Evolutionary conservation across 2,329 filamentous ascomycete genomes (phyloP).

Genomic region (Akanthomyces uredinophilus): DNA sequence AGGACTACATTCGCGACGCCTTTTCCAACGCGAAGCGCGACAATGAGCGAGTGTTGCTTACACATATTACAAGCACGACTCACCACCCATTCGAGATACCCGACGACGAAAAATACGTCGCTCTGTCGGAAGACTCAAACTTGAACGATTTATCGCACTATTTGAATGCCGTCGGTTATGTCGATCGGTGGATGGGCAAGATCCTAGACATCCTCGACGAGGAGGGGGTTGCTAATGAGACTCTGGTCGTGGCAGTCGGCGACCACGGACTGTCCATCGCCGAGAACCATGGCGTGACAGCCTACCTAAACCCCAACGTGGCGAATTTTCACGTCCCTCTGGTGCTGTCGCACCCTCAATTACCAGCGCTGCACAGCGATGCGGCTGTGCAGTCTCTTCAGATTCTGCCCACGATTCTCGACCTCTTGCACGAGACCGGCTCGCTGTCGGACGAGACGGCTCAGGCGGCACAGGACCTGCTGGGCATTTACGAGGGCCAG

Average conservation of each 20-base stretch:
- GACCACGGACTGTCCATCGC: slow-evolving; percentile 30
- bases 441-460: slow-evolving; percentile 25
- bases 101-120: slow-evolving; percentile 22
- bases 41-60: slow-evolving; percentile 29
- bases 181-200: slow-evolving; percentile 28
- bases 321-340: slow-evolving; percentile 29
- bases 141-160: slow-evolving; percentile 30
- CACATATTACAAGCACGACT: slow-evolving; percentile 32
- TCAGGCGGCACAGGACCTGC: slow-evolving; percentile 24
- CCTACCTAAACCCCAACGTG: slow-evolving; percentile 30
- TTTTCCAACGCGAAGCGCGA: slow-evolving; percentile 25
- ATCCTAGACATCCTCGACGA: slow-evolving; percentile 27
- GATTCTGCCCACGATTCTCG: slow-evolving; percentile 31
- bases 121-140: slow-evolving; percentile 21
- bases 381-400: slow-evolving; percentile 28
- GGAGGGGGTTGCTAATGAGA: slow-evolving; percentile 29
- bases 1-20: slow-evolving; percentile 29
- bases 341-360: slow-evolving; percentile 28
- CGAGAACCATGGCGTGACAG: slow-evolving; percentile 25
- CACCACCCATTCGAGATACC: slow-evolving; percentile 30
- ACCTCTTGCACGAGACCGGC: slow-evolving; percentile 28
- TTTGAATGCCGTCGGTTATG: slow-evolving; percentile 28
- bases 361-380: slow-evolving; percentile 26
- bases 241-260: slow-evolving; percentile 28
- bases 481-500: slow-evolving; percentile 30